Percentiles rank a stretch among this genome's conserved stretches.
These are phyloP conservation scores for Taphrina deformans DNA, from an alignment of 1,139 yeast genomes.

Conservation along the genomic window DNA sequence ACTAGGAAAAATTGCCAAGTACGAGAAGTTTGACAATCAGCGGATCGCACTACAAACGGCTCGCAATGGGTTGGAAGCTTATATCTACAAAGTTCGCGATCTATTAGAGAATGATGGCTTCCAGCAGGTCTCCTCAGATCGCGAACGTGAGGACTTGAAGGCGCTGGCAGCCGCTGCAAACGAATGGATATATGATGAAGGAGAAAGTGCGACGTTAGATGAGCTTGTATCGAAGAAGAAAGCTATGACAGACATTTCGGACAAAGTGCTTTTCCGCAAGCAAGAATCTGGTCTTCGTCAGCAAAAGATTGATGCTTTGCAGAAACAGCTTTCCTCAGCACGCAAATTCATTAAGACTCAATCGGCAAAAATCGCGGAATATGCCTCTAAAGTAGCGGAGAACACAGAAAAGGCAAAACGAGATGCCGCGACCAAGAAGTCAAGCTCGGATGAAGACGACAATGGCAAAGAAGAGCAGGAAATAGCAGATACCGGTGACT, in stretches of 20 bases:
- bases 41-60: constrained; percentile 44
- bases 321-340: constrained; percentile 39
- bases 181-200: constrained; percentile 80
- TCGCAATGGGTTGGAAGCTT: constrained; percentile 45
- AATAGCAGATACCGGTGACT: neutral
- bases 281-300: constrained; percentile 35
- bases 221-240: constrained; percentile 49
- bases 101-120: constrained; percentile 39
- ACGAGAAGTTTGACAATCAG: constrained; percentile 44
- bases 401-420: neutral
- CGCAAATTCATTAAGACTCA: constrained; percentile 38
- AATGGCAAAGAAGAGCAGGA: neutral
- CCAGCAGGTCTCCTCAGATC: constrained; percentile 33
- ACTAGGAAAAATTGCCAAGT: constrained; percentile 41
- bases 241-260: constrained; percentile 41
- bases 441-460: neutral
- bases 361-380: constrained; percentile 27
- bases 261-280: constrained; percentile 38
- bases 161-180: constrained; percentile 42
- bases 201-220: constrained; percentile 56
- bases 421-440: neutral
- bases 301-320: constrained; percentile 23
- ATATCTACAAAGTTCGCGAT: constrained; percentile 44
- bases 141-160: constrained; percentile 36
- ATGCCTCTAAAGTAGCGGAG: neutral